Conservation (phyloP, 352 stramenopile genomes). For the Thalassiosira sp. region DNA sequence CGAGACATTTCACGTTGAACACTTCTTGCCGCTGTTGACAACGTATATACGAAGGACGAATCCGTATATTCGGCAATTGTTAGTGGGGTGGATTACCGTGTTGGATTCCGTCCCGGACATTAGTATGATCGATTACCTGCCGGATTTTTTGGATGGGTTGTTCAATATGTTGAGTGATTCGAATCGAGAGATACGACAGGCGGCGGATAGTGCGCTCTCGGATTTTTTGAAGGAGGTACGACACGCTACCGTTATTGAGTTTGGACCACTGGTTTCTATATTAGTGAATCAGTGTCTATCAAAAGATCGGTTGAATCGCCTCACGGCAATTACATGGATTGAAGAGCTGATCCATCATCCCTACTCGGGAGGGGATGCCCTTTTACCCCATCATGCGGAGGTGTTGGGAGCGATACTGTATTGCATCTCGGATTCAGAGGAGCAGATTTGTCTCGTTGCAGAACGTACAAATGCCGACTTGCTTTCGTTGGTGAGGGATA, state of each 20-base stretch:
- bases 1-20: slow-evolving; percentile 96
- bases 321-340: slow-evolving; percentile 98
- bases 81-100: slow-evolving; percentile 98
- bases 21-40: slow-evolving; percentile 98
- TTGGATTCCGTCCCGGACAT: slow-evolving; percentile 98
- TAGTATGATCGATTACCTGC: slow-evolving; percentile 97
- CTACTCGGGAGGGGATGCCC: slow-evolving; percentile 88
- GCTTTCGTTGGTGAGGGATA: slow-evolving; percentile 92
- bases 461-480: slow-evolving; percentile 96
- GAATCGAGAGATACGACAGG: slow-evolving; percentile 97
- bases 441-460: slow-evolving; percentile 95
- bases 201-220: slow-evolving; percentile 90
- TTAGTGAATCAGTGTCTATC: slow-evolving; percentile 96
- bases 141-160: slow-evolving; percentile 97
- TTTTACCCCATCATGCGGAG: slow-evolving; percentile 95
- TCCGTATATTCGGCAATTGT: slow-evolving; percentile 97
- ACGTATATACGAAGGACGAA: slow-evolving; percentile 99
- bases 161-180: slow-evolving; percentile 99
- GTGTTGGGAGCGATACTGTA: slow-evolving; percentile 95
- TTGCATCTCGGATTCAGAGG: slow-evolving; percentile 96
- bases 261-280: slow-evolving; percentile 97
- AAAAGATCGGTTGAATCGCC: slow-evolving; percentile 94
- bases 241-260: slow-evolving; percentile 93
- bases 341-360: slow-evolving; percentile 94
- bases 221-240: slow-evolving; percentile 97